Evolutionary conservation across 2,329 filamentous ascomycete genomes (phyloP), one percentile per base, ranked within the genome.

Genomic region (Dryadomyces quercivorus): DNA sequence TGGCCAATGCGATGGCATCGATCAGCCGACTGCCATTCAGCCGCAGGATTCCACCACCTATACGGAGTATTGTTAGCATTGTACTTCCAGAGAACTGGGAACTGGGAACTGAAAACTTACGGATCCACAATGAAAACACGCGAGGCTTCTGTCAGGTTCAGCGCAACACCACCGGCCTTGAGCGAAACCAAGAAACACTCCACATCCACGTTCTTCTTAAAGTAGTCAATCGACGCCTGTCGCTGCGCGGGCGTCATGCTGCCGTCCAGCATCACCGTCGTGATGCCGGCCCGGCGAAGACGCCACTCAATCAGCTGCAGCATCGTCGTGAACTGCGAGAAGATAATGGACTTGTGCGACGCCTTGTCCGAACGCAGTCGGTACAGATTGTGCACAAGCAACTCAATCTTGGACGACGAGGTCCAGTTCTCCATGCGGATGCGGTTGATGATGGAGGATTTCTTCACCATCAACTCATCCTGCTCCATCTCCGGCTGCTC

Each of bases 381-480:
- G 74, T 95, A 93, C 2, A 98, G 78, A 64, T 97, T 90, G 64
- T 96, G 94, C 10, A 97, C 86, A 6, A 98, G 80, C 67, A 95
- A 84, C 71, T 98, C 93, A 61, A 98, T 98, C 73, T 98, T 98
- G 58, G 91, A 96, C 1, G 90, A 96, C 0, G 89, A 95, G 0
- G 90, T 95, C 93, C 93, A 98, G 63, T 97, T 88, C 67, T 95
- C 88, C 91, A 97, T 96, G 70, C 92, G 89, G 71, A 98, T 97
- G 54, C 93, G 87, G 68, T 97, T 97, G 75, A 97, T 94, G 67
- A 98, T 98, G 1, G 90, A 95, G 15, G 84, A 91, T 71, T 96
- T 96, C 77, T 95, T 96, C 57, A 95, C 83, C 7, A 84, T 72
- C 1, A 82, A 77, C 66, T 92, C 87, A 58, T 96, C 88, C 68